phyloP scores from a whole-genome alignment of 2,329 filamentous ascomycete species.

The Cercospora nicotianae region DNA sequence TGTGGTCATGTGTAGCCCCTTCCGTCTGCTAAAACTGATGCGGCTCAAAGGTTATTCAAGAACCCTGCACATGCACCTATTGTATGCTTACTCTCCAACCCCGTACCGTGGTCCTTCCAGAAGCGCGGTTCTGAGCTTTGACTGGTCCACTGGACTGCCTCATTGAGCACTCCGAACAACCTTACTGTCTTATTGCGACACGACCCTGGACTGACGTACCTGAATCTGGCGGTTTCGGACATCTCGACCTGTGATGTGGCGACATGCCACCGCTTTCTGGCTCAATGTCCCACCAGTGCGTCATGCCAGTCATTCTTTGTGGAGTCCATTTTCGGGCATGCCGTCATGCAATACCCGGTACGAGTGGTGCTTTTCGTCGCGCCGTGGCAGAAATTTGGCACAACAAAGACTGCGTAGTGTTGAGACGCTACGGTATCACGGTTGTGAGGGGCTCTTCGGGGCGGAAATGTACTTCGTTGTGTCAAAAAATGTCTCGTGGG shows the following conservation, averaged over 20 bases:
- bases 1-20: not conserved
- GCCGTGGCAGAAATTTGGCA: not conserved
- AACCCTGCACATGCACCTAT: not conserved
- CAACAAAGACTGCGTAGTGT: not conserved
- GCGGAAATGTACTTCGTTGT: not conserved
- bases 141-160: slow-evolving; percentile 2
- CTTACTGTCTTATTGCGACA: not conserved
- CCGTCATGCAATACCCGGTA: not conserved
- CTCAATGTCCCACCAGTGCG: not conserved
- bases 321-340: not conserved
- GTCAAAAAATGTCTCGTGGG: not conserved
- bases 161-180: not conserved
- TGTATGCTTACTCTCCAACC: not conserved
- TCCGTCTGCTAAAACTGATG: not conserved
- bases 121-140: not conserved
- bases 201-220: not conserved
- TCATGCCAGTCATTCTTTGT: not conserved
- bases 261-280: not conserved
- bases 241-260: not conserved
- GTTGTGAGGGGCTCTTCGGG: not conserved
- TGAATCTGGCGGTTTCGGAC: not conserved
- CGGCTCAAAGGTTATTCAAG: not conserved
- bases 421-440: not conserved
- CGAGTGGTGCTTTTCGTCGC: not conserved
- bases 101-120: slow-evolving; percentile 10